Conservation (phyloP, 345 rosid species). For the Odontarrhena argentea region DNA sequence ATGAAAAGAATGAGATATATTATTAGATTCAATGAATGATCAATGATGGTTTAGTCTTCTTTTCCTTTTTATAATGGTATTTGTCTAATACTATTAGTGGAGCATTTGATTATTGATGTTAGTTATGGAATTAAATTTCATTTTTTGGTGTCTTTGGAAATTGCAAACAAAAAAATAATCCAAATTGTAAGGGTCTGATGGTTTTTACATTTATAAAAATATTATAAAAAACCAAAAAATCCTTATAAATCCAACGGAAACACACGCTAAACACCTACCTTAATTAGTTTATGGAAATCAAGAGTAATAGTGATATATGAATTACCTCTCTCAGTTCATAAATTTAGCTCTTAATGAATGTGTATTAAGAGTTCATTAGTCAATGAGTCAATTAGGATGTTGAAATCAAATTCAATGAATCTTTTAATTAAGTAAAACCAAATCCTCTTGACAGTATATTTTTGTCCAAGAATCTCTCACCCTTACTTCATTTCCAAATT, state of each 20-base stretch:
- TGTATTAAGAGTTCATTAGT: neutral
- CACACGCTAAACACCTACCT: neutral
- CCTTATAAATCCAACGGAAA: neutral
- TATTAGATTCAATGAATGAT: too few species aligned
- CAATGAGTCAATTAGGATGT: conserved; percentile 1
- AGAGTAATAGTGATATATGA: neutral
- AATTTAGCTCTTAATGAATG: conserved; percentile 18
- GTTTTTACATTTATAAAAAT: too few species aligned
- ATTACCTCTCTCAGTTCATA: neutral
- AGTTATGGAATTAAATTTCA: too few species aligned
- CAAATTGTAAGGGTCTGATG: too few species aligned
- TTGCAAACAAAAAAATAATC: too few species aligned
- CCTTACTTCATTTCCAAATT: conserved; percentile 14
- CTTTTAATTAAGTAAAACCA: neutral
- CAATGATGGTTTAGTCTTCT: too few species aligned
- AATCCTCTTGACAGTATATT: neutral
- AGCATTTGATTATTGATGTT: too few species aligned
- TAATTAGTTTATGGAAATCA: conserved; percentile 4
- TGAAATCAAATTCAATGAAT: conserved; percentile 16
- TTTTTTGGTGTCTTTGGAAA: too few species aligned
- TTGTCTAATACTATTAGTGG: too few species aligned
- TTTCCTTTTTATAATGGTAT: too few species aligned
- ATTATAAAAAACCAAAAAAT: too few species aligned
- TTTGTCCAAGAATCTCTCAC: neutral
- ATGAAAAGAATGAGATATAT: too few species aligned